These are phyloP conservation scores for Trametes punicea DNA, from an alignment of 768 basidiomycete species.

Conservation along the genomic window DNA sequence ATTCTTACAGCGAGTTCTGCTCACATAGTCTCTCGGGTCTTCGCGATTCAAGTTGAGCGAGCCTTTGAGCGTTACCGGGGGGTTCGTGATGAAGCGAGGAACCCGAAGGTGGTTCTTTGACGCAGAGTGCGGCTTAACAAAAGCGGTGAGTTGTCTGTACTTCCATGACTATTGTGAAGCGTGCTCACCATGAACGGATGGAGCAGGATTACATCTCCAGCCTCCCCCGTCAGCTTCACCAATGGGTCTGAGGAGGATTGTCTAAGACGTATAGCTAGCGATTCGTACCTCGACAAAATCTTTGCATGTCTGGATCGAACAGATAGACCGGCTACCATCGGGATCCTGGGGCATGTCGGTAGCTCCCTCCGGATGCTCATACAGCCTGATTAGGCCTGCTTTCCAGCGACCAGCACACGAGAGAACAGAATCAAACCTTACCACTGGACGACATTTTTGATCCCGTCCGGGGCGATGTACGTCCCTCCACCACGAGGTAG, in stretches of 20 bases:
- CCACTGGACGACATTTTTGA: constrained; percentile 28
- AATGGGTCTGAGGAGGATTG: neutral
- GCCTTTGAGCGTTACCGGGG: constrained; percentile 33
- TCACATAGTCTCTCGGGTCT: constrained; percentile 28
- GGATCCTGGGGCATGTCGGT: constrained; percentile 19
- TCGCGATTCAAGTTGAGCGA: constrained; percentile 34
- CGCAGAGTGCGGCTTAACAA: constrained; percentile 31
- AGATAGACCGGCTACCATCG: constrained; percentile 22
- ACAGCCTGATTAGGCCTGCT: constrained; percentile 6
- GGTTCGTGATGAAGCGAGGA: constrained; percentile 38
- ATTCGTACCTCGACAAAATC: constrained; percentile 26
- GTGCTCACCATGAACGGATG: constrained; percentile 36
- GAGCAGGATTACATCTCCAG: constrained; percentile 36
- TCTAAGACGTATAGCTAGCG: too few species aligned
- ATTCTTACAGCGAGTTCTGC: neutral
- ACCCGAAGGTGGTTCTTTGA: constrained; percentile 34
- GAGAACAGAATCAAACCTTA: too few species aligned
- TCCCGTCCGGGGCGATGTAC: constrained; percentile 35
- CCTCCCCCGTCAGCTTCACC: constrained; percentile 33
- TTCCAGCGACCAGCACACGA: neutral
- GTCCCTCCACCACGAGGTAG: constrained; percentile 34
- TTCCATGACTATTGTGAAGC: neutral
- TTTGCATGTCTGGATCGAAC: constrained; percentile 19
- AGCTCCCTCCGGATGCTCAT: constrained; percentile 25
- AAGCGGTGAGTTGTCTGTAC: neutral